A percentile compares a stretch with the other conserved stretches of the same genome.
phyloP scores from a whole-genome alignment of 306 rosid species.

The Citrullus amarus region DNA sequence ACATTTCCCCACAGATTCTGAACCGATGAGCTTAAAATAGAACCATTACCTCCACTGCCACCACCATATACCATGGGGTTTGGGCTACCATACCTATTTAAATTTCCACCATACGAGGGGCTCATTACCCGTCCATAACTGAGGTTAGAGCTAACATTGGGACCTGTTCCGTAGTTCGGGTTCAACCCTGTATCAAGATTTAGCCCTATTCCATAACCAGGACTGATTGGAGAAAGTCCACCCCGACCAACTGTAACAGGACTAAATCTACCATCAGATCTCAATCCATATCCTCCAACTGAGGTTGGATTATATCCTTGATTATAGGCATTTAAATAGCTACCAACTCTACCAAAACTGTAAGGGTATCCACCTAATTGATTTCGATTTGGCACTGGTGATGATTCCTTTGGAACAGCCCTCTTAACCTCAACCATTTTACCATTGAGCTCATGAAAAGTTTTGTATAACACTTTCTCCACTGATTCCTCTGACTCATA shows the following conservation, averaged over 20 bases:
- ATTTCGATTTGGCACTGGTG: slow-evolving; percentile 75
- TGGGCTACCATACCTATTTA: slow-evolving; percentile 53
- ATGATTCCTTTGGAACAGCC: slow-evolving; percentile 93
- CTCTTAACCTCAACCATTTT: slow-evolving; percentile 99
- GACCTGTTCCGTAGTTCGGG: slow-evolving; percentile 62
- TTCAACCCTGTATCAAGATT: slow-evolving; percentile 62
- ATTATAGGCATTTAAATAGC: slow-evolving; percentile 36
- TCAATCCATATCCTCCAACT: slow-evolving; percentile 64
- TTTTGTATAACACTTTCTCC: slow-evolving; percentile 69
- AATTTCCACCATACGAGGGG: slow-evolving; percentile 57
- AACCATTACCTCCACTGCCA: slow-evolving; percentile 6
- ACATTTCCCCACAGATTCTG: slow-evolving; percentile 86
- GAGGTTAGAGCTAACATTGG: slow-evolving; percentile 45
- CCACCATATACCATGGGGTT: slow-evolving; percentile 35
- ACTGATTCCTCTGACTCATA: slow-evolving; percentile 94
- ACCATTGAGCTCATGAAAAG: slow-evolving; percentile 89
- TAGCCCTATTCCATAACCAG: slow-evolving; percentile 76
- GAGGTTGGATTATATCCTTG: slow-evolving; percentile 50
- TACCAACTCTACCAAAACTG: slow-evolving; percentile 62
- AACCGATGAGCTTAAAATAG: slow-evolving; percentile 27
- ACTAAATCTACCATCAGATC: slow-evolving; percentile 55
- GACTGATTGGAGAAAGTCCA: slow-evolving; percentile 64
- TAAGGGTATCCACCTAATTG: slow-evolving; percentile 51
- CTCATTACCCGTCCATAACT: slow-evolving; percentile 63
- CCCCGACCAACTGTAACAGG: slow-evolving; percentile 64